Evolutionary conservation across 73 alveolate species (phyloP), one percentile per base, ranked within the genome.

Genomic region (Paramecium primaurelia): DNA sequence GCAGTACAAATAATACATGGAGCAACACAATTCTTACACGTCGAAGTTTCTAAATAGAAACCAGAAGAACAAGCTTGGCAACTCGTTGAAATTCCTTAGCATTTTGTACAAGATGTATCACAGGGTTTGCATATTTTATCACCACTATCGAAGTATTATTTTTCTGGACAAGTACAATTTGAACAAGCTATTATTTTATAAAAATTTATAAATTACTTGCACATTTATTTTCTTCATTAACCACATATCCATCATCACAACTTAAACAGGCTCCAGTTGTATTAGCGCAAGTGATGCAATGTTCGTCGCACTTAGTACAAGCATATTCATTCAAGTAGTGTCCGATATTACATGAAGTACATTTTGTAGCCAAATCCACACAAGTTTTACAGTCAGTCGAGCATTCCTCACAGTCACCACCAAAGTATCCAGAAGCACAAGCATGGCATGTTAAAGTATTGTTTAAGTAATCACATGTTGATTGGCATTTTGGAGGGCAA

Each of bases 1-100:
- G 45, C 22, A 32, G 37, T 25, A 38, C 93, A 87, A 28, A 90
- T 71, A 4, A 20, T 30, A 16, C 93, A 87, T 3, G 93, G 93
- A 75, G 58, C 58, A 8, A 22, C 20, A 36, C 93, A 87, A n/a
- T 11, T 60, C 38, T 37, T 37, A 20, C 93, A 87, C 1, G 36
- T 36, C 4, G 93, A 20, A 18, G 54, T 28, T 4, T 87, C 85
- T n/a, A 38, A 87, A 87, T 8, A 87, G 30, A 71, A 20, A 0
- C 93, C 93, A 22, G 22, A 45, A 30, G 77, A 8, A 18, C 93
- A 87, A 10, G 37, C 12, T 12, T 34, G 42, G 12, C 92, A 40
- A 37, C 75, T 59, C 6, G 34, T 37, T 4, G 44, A 18, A 60
- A 77, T 58, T 26, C 85, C 38, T 26, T 4, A 44, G 10, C 85